Conservation (phyloP, 305 asterid genomes). For the Fraxinus sp. region DNA sequence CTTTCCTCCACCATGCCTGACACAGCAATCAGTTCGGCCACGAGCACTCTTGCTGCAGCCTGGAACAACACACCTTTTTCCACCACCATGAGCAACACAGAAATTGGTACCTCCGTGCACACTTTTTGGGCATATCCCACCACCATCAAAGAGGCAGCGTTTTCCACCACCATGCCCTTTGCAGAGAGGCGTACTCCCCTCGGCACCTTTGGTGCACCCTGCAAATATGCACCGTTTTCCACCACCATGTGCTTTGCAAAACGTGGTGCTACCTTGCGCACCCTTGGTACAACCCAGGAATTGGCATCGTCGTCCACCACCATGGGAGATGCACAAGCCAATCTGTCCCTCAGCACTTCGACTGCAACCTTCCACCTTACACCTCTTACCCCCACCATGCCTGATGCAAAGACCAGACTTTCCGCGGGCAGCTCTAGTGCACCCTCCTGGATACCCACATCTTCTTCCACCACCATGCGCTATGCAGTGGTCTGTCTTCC, state of each 20-base stretch:
- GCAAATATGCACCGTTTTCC: slow-evolving; percentile 52
- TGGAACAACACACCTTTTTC: slow-evolving; percentile 26
- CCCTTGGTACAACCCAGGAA: slow-evolving; percentile 38
- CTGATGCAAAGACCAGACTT: slow-evolving; percentile 52
- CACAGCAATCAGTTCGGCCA: slow-evolving; percentile 30
- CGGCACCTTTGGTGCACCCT: slow-evolving; percentile 53
- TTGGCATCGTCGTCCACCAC: slow-evolving; percentile 56
- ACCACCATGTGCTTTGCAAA: slow-evolving; percentile 51
- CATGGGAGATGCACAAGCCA: slow-evolving; percentile 54
- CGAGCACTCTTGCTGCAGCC: slow-evolving; percentile 31
- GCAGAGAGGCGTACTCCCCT: slow-evolving; percentile 56
- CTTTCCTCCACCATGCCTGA: slow-evolving; percentile 34
- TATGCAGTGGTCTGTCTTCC: slow-evolving; percentile 49
- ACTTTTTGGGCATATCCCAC: slow-evolving; percentile 29
- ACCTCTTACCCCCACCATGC: slow-evolving; percentile 58
- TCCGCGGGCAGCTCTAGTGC: slow-evolving; percentile 53
- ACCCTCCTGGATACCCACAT: slow-evolving; percentile 36
- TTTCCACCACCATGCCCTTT: slow-evolving; percentile 61
- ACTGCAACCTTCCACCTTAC: slow-evolving; percentile 46
- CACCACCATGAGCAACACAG: slow-evolving; percentile 33
- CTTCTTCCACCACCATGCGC: slow-evolving; percentile 55
- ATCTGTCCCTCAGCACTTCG: slow-evolving; percentile 52
- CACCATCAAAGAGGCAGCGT: slow-evolving; percentile 45
- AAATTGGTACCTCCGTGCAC: slow-evolving; percentile 31
- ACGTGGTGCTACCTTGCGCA: slow-evolving; percentile 47